Conservation (phyloP, 108 stramenopile genomes). For the Seminavis robusta region DNA sequence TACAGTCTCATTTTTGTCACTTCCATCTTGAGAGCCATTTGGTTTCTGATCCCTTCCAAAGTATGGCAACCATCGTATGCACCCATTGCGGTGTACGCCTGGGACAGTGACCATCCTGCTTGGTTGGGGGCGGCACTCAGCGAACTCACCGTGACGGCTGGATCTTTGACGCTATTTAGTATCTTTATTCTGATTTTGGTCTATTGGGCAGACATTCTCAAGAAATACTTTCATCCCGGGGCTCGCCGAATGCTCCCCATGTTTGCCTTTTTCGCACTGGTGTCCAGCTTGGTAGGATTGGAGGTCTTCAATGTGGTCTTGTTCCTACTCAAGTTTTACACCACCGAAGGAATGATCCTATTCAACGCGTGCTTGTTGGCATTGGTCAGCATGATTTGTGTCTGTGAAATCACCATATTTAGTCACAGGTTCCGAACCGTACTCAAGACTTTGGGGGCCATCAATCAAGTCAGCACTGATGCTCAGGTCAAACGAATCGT, state of each 20-base stretch:
- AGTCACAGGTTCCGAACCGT: constrained; percentile 93
- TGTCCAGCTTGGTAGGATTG: constrained; percentile 54
- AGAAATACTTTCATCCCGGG: constrained; percentile 92
- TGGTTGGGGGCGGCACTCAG: constrained; percentile 85
- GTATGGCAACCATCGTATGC: constrained; percentile 82
- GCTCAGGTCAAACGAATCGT: constrained; percentile 92
- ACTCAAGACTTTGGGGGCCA: constrained; percentile 88
- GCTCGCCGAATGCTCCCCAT: constrained; percentile 83
- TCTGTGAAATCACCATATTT: constrained; percentile 91
- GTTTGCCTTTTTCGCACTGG: constrained; percentile 80
- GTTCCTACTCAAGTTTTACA: constrained; percentile 78
- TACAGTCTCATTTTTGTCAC: constrained; percentile 91
- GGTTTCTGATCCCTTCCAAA: constrained; percentile 87
- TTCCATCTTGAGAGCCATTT: constrained; percentile 72
- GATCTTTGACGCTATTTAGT: constrained; percentile 86
- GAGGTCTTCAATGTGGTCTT: constrained; percentile 75
- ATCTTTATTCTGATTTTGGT: constrained; percentile 96
- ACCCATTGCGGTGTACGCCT: constrained; percentile 86
- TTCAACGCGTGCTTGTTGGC: constrained; percentile 82
- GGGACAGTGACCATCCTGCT: constrained; percentile 57
- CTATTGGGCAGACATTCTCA: constrained; percentile 96
- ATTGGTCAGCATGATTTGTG: constrained; percentile 83
- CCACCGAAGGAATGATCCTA: constrained; percentile 93
- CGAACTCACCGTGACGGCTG: constrained; percentile 77
- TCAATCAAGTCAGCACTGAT: constrained; percentile 95